phyloP scores from a whole-genome alignment of 2,329 filamentous ascomycete species.

The Curvularia hawaiiensis region DNA sequence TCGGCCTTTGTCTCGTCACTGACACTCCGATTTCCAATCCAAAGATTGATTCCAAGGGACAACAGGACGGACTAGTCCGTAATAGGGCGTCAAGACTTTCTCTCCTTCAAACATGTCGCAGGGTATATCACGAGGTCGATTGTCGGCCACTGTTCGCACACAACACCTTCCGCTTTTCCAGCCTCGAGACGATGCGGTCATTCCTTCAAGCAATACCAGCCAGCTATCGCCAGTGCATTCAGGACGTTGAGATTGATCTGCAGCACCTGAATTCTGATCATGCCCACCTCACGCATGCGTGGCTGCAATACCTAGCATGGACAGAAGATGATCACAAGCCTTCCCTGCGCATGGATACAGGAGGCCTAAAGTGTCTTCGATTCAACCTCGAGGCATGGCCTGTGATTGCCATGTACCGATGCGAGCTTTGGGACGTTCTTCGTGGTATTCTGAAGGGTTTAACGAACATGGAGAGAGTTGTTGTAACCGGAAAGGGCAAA shows the following conservation, averaged over 20 bases:
- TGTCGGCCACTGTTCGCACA: conserved; percentile 37
- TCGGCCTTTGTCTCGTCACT: conserved; percentile 32
- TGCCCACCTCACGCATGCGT: conserved; percentile 37
- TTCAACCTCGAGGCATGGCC: conserved; percentile 47
- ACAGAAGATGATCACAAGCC: conserved; percentile 21
- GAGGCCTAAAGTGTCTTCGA: conserved; percentile 40
- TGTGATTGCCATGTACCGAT: conserved; percentile 32
- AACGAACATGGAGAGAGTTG: conserved; percentile 38
- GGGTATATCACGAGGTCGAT: conserved; percentile 42
- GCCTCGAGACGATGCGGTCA: conserved; percentile 30
- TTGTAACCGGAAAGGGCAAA: conserved; percentile 42
- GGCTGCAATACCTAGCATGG: conserved; percentile 45
- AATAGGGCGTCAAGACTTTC: conserved; percentile 23
- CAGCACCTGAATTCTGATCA: conserved; percentile 34
- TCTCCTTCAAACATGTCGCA: conserved; percentile 46
- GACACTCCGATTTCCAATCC: conserved; percentile 35
- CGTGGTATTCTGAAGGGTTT: conserved; percentile 35
- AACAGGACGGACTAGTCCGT: neutral
- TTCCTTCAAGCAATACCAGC: conserved; percentile 38
- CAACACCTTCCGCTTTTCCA: conserved; percentile 48
- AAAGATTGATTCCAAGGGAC: conserved; percentile 9
- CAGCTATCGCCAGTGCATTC: conserved; percentile 28
- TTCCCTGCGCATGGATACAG: conserved; percentile 35
- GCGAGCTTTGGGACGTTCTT: conserved; percentile 42
- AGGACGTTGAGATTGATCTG: conserved; percentile 47